Evolutionary conservation across 179 eudicot genomes (phyloP), one percentile per base, ranked within the genome.

Genomic region (Sideroxylon spinosum): DNA sequence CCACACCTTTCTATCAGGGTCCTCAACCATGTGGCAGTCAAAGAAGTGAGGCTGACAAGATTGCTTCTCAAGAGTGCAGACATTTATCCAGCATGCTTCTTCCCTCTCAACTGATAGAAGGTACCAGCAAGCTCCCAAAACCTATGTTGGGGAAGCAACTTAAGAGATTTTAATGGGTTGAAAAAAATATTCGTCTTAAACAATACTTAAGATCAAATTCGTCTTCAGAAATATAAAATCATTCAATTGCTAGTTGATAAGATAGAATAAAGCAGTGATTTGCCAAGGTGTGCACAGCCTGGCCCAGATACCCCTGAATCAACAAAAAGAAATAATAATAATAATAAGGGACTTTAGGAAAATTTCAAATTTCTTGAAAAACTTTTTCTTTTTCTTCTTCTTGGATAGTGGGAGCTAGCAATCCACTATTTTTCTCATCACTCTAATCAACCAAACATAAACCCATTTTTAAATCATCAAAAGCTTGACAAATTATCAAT

Each of bases 121-220:
- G 82, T 92, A 92, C 97, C 97, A 92, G 62, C 83, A 83, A 75
- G 90, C 87, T 77, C 95, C 95, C 61, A 88, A 60, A 68, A 91
- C 85, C 97, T 92, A 64, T 2, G 79, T 25, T 59, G 66, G 74
- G 22, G 26, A 57, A 19, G 56, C 14, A 68, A 80, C 56, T 57
- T 22, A 49, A 25, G 48, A 28, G 76, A 73, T 26, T 20, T 28
- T 55, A 28, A 50, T 37, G 57, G 60, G 49, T 73, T 55, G 63
- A 28, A 37, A 37, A 37, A 63, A 63, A 25, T 23, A 16, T 23
- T 25, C 4, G 9, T 59, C 63, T 63, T 63, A 14, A 23, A 13
- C 10, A 23, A 25, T 13, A 63, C 11, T 19, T 59, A 13, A 63
- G 25, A 25, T 2, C 67, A 25, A 63, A 23, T 63, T 63, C 25